Percentiles rank a stretch among this genome's conserved stretches.
Evolutionary conservation across 2,329 filamentous ascomycete species (phyloP).

Genomic region (Sclerotiophoma versabilis): DNA sequence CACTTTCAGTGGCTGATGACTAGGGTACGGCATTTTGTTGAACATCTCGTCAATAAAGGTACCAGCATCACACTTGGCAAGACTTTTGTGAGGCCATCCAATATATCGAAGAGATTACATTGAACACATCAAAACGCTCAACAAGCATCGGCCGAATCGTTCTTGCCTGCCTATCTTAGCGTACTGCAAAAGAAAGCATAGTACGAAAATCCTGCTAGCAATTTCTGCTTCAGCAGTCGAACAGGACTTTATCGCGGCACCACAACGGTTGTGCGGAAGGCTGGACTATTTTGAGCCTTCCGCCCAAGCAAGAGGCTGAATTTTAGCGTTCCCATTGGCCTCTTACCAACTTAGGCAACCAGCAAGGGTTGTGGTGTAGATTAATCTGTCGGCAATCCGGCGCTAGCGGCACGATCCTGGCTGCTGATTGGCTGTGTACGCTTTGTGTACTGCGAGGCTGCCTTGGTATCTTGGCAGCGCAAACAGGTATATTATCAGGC

Average conservation of each 20-base stretch:
- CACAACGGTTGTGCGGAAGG: not conserved
- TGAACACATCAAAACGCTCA: too few species aligned
- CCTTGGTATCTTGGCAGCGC: constrained; percentile 10
- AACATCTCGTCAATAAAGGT: too few species aligned
- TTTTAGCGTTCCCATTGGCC: not conserved
- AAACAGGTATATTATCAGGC: not conserved
- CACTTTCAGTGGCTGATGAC: too few species aligned
- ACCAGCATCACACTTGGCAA: too few species aligned
- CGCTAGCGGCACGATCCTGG: constrained; percentile 1
- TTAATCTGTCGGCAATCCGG: not conserved
- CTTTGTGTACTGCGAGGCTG: constrained; percentile 1
- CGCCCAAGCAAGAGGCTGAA: not conserved
- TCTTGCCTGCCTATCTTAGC: too few species aligned
- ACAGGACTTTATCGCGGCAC: not conserved
- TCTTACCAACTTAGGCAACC: not conserved
- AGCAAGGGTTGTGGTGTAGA: not conserved
- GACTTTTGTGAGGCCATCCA: too few species aligned
- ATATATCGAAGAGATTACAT: too few species aligned
- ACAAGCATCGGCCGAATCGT: too few species aligned
- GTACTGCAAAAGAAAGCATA: too few species aligned
- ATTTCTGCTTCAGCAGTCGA: not conserved
- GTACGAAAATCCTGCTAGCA: too few species aligned
- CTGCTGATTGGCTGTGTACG: not conserved
- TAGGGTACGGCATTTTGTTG: too few species aligned
- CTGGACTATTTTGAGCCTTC: not conserved